These are phyloP conservation scores for Chenopodium album DNA, from an alignment of 148 eudicot species.

Conservation along the genomic window DNA sequence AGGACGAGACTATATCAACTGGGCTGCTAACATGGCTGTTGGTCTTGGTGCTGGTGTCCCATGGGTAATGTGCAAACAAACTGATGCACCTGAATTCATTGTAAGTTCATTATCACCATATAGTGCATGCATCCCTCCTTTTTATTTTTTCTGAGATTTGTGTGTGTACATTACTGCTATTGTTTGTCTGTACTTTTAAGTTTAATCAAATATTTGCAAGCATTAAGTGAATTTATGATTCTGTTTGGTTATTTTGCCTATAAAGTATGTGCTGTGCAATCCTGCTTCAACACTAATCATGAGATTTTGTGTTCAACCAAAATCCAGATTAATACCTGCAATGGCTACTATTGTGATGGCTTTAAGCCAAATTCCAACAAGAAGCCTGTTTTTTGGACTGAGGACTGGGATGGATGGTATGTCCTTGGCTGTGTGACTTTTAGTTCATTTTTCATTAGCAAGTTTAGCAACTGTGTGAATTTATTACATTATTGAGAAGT, in stretches of 20 bases:
- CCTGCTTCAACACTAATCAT: background rate
- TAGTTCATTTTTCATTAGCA: background rate
- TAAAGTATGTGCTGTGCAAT: background rate
- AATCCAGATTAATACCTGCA: slow-evolving; percentile 87
- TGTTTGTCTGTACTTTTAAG: slow-evolving; percentile 8
- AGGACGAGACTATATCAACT: slow-evolving; percentile 71
- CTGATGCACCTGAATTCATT: slow-evolving; percentile 84
- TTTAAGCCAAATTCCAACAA: slow-evolving; percentile 78
- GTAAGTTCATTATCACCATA: slow-evolving; percentile 40
- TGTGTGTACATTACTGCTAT: background rate
- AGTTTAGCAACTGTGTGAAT: background rate
- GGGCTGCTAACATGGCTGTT: slow-evolving; percentile 95
- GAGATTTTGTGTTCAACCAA: background rate
- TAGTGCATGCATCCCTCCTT: background rate
- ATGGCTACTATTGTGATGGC: slow-evolving; percentile 93
- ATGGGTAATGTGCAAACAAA: slow-evolving; percentile 98
- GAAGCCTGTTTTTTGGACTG: slow-evolving; percentile 90
- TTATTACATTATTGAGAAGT: background rate
- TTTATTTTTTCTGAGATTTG: background rate
- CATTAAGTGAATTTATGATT: background rate
- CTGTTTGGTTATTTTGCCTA: background rate
- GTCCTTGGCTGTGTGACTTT: slow-evolving; percentile 19
- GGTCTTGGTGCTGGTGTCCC: slow-evolving; percentile 97
- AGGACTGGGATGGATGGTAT: slow-evolving; percentile 99
- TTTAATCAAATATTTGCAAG: background rate